Percentiles rank a stretch among this genome's conserved stretches.
Conservation (phyloP, 345 rosid species). For the Melaleuca alternifolia region DNA sequence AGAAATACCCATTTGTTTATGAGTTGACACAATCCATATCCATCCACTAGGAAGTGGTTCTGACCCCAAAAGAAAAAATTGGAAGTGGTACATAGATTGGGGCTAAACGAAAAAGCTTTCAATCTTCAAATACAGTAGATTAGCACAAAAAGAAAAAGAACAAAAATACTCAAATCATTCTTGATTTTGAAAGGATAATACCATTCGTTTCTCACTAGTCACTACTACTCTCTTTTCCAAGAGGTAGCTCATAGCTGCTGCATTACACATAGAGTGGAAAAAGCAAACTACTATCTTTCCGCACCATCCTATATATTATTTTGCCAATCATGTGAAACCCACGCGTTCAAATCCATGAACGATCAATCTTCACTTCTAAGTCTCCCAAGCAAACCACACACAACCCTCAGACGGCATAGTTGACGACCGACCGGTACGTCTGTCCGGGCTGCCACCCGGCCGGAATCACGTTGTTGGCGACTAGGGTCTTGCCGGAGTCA, state of each 20-base stretch:
- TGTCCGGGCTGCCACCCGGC: conserved; percentile 44
- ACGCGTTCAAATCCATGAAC: too few species aligned
- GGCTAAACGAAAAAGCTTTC: background rate
- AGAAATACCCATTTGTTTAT: background rate
- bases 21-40: background rate
- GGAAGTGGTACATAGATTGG: background rate
- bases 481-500: conserved; percentile 21
- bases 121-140: background rate
- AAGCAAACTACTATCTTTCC: background rate
- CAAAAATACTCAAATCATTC: background rate
- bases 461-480: conserved; percentile 43
- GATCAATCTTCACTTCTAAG: too few species aligned
- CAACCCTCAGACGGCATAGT: conserved; percentile 3
- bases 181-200: background rate
- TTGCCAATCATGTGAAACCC: too few species aligned
- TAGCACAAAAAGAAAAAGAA: background rate
- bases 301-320: background rate
- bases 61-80: background rate
- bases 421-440: conserved; percentile 40
- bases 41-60: background rate
- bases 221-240: background rate
- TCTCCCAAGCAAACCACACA: background rate
- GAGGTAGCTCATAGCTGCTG: background rate
- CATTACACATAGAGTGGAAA: background rate
- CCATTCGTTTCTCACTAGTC: background rate